Evolutionary conservation across 805 yeast genomes (phyloP), one percentile per base, ranked within the genome.

Genomic region (Yamadazyma sp.): DNA sequence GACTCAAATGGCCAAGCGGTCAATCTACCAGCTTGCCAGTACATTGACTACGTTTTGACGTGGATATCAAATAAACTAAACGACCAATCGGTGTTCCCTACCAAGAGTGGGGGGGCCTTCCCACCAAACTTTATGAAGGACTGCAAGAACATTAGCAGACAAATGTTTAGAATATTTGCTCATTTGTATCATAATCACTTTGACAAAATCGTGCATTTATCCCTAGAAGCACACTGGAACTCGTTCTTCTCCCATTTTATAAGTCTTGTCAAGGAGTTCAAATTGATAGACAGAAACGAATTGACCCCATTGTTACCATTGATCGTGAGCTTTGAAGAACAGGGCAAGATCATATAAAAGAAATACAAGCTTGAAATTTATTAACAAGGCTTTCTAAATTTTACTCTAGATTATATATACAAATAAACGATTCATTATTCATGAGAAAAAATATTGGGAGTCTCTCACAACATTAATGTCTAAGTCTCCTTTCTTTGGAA

Each of bases 211-310:
- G 80, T 91, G n/a, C 97, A 93, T 59, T 64, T 93, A 42, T 82
- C 95, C 2, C 62, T 93, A 42, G 99, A 93, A 58, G 96, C 98
- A 1, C 98, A 93, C 59, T 93, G 96, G 95, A 93, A 93, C 60
- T 90, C 98, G 3, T 86, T 90, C 51, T 93, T 95, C 63, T 93
- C 96, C 11, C 99, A 93, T 58, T 93, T 85, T 54, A 76, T 91
- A 29, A 83, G 95, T 37, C 87, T 93, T 54, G 77, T 84, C 10
- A 82, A 83, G 48, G 95, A 89, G 47, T 93, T 87, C 59, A 82
- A 78, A 37, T 73, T 93, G 47, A 70, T 93, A 23, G 98, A 89
- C 42, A 68, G 79, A 36, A 70, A 72, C 38, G 99, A 93, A 47
- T 64, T 89, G 60, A 84, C 72, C 38, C 98, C 99, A 0, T 64